These are phyloP conservation scores for Bretschneidera sinensis DNA, from an alignment of 345 rosid species.

Conservation along the genomic window DNA sequence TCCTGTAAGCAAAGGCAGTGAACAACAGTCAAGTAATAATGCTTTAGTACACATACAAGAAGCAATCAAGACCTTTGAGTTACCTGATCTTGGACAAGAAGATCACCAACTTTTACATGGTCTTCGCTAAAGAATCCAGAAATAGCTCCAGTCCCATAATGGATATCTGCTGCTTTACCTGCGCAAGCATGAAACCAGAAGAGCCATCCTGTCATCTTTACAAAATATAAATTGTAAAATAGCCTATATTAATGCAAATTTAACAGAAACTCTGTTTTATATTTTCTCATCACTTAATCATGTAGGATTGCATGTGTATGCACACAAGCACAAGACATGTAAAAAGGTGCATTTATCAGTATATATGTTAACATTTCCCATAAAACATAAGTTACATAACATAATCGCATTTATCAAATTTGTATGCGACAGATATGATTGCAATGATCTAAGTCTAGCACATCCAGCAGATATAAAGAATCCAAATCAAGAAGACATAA, in stretches of 20 bases:
- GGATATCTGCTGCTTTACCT: slow-evolving; percentile 67
- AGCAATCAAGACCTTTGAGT: not conserved
- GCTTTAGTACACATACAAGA: not conserved
- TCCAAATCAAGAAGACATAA: not conserved
- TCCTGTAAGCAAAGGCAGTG: slow-evolving; percentile 33
- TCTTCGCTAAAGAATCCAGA: slow-evolving; percentile 87
- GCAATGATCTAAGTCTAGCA: not conserved
- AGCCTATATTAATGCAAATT: not conserved
- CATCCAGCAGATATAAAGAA: not conserved
- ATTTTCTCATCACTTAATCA: not conserved
- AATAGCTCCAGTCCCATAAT: slow-evolving; percentile 84
- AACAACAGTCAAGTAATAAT: not conserved
- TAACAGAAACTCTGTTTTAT: not conserved
- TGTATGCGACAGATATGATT: too few relatives aligned
- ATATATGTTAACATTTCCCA: too few relatives aligned
- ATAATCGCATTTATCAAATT: too few relatives aligned
- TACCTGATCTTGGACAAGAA: slow-evolving; percentile 76
- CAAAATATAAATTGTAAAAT: too few relatives aligned
- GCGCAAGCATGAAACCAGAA: not conserved
- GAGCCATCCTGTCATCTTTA: not conserved
- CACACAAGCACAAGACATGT: not conserved
- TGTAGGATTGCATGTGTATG: not conserved
- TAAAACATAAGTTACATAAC: too few relatives aligned
- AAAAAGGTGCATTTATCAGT: too few relatives aligned
- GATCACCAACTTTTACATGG: slow-evolving; percentile 68